These are phyloP conservation scores for Trifolium subterraneum DNA, from an alignment of 306 rosid genomes.

Conservation along the genomic window DNA sequence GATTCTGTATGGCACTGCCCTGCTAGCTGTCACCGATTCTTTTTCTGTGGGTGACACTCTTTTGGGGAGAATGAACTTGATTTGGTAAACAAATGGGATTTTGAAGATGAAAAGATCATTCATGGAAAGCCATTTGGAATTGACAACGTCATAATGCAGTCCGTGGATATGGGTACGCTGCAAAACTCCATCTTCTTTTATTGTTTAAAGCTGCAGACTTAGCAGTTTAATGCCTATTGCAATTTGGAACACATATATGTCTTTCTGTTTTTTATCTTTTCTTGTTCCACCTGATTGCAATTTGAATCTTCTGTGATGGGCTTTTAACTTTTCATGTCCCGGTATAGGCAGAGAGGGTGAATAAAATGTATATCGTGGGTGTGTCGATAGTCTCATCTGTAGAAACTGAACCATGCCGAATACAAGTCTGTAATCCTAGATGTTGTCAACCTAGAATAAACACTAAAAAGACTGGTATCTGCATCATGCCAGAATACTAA, in stretches of 20 bases:
- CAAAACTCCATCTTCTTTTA: constrained; percentile 13
- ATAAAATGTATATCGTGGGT: neutral
- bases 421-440: neutral
- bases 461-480: neutral
- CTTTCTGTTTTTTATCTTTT: constrained; percentile 2
- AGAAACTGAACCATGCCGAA: neutral
- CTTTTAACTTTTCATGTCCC: neutral
- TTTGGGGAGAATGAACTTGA: constrained; percentile 69
- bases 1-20: constrained; percentile 76
- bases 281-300: neutral
- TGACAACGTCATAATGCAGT: constrained; percentile 68
- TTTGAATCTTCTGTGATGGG: constrained; percentile 1
- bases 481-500: neutral
- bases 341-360: neutral
- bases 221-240: neutral
- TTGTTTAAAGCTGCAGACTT: neutral
- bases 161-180: constrained; percentile 75
- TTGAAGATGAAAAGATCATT: constrained; percentile 94
- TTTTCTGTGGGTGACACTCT: constrained; percentile 63
- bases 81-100: constrained; percentile 90
- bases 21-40: constrained; percentile 70
- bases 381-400: neutral
- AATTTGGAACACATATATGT: constrained; percentile 7
- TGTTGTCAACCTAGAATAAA: neutral
- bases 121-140: constrained; percentile 98